Base-by-base conservation (phyloP, 305 asterid species). In the Fraxinus latifolia region DNA sequence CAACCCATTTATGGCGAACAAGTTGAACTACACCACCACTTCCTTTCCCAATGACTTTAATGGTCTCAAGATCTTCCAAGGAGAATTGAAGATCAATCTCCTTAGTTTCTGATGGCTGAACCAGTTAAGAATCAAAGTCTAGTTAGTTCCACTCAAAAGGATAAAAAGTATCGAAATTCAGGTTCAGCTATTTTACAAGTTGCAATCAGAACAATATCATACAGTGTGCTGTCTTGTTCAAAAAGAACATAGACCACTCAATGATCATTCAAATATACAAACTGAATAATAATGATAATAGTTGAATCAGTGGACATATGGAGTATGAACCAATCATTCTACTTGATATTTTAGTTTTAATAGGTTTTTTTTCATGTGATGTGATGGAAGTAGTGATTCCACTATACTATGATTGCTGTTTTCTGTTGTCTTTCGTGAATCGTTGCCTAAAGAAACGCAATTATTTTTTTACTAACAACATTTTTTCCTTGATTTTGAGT, bases 21-120 rank as follows among this genome's bases (percentile, higher is more conserved):
- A 95, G 99, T 82, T 95, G 99, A 86, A 95, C 99, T 44, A 93
- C 93, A 29, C 98, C 99, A 33, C 98, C 98, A 83, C 99, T 94
- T 87, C 99, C 98, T 86, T 95, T 95, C 84, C 99, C 99, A 68
- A 95, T 94, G 79, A 95, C 99, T 91, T 93, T 94, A 87, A 94
- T 87, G 75, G 98, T 94, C 91, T 94, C 97, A 77, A 95, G 97
- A 83, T 95, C 99, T 88, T 94, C 98, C 86, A 93, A 83, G 0
- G 97, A 94, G 89, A 93, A 91, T 53, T 94, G 99, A 80, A 94
- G 97, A 86, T 94, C 97, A 77, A 91, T 74, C 83, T 89, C 96
- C 89, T 93, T 95, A 1, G 88, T 47, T 84, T 91, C 97, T 3
- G 92, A 87, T 44, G 91, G 87, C 97, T 94, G 88, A 71, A 74